A percentile compares a stretch with the other conserved stretches of the same genome.
Evolutionary conservation across 257 asterid species (phyloP).

Genomic region (Lithospermum erythrorhizon): DNA sequence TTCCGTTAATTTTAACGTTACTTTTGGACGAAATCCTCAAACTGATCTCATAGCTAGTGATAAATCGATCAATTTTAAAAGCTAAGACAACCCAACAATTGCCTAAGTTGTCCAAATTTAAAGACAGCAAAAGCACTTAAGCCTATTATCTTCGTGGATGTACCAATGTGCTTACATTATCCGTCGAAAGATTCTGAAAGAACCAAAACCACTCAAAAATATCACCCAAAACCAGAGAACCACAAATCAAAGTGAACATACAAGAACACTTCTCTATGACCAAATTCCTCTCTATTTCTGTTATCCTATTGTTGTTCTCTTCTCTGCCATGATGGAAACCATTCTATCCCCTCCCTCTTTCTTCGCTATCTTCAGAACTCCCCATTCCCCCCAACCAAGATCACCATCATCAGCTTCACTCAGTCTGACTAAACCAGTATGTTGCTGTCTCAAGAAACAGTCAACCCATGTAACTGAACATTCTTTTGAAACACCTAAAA

Average conservation of each 20-base stretch:
- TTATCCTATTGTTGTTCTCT: slow-evolving; percentile 16
- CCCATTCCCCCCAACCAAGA: slow-evolving; percentile 27
- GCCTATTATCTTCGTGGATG: background rate
- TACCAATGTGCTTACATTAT: slow-evolving; percentile 24
- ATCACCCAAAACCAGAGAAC: slow-evolving; percentile 11
- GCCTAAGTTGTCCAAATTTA: too few species aligned
- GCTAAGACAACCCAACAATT: too few species aligned
- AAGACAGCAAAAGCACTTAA: too few species aligned
- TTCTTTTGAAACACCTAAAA: slow-evolving; percentile 30
- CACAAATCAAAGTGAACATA: background rate
- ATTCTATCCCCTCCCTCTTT: slow-evolving; percentile 64
- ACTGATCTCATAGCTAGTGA: too few species aligned
- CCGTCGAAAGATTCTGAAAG: slow-evolving; percentile 12
- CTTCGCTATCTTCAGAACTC: slow-evolving; percentile 42
- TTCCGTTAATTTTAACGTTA: too few species aligned
- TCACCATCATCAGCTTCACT: slow-evolving; percentile 18
- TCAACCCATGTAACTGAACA: slow-evolving; percentile 18
- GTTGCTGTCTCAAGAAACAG: slow-evolving; percentile 38
- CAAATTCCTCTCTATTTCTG: slow-evolving; percentile 18
- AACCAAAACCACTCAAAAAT: slow-evolving; percentile 26
- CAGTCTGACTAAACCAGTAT: slow-evolving; percentile 31
- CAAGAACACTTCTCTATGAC: slow-evolving; percentile 11
- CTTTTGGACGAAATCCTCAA: too few species aligned
- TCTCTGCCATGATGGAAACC: slow-evolving; percentile 52
- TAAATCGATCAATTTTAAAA: too few species aligned